These are phyloP conservation scores for Mediolabrus comicus DNA, from an alignment of 108 stramenopile genomes.

Conservation along the genomic window DNA sequence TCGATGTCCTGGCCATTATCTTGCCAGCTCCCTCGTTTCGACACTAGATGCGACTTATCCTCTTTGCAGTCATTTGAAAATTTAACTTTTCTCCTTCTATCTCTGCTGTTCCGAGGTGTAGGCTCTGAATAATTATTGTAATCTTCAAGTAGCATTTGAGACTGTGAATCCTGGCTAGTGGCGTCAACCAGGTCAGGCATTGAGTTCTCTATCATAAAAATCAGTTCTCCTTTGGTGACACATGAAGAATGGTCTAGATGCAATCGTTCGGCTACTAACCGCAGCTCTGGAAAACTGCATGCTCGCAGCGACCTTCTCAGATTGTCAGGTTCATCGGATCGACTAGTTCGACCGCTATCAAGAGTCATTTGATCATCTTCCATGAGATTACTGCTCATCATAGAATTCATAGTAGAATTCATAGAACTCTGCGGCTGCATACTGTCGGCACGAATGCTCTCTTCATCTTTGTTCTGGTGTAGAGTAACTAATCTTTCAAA, in stretches of 20 bases:
- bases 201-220: slow-evolving; percentile 27
- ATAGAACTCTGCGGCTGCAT: neutral
- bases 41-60: slow-evolving; percentile 11
- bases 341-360: neutral
- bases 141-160: neutral
- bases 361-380: slow-evolving; percentile 13
- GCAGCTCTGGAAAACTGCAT: slow-evolving; percentile 26
- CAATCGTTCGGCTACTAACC: slow-evolving; percentile 33
- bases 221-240: slow-evolving; percentile 15
- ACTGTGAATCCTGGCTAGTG: neutral
- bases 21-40: neutral
- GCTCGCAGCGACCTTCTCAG: slow-evolving; percentile 28
- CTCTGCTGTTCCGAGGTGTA: neutral
- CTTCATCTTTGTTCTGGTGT: neutral
- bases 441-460: neutral
- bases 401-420: neutral
- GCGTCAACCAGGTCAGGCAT: slow-evolving; percentile 4
- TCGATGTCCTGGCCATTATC: neutral
- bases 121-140: neutral
- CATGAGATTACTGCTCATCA: neutral
- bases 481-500: slow-evolving; percentile 35
- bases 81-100: slow-evolving; percentile 10
- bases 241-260: slow-evolving; percentile 14
- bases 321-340: slow-evolving; percentile 12
- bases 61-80: slow-evolving; percentile 18